phyloP scores from a whole-genome alignment of 768 basidiomycete species.

The Macrolepiota fuliginosa region DNA sequence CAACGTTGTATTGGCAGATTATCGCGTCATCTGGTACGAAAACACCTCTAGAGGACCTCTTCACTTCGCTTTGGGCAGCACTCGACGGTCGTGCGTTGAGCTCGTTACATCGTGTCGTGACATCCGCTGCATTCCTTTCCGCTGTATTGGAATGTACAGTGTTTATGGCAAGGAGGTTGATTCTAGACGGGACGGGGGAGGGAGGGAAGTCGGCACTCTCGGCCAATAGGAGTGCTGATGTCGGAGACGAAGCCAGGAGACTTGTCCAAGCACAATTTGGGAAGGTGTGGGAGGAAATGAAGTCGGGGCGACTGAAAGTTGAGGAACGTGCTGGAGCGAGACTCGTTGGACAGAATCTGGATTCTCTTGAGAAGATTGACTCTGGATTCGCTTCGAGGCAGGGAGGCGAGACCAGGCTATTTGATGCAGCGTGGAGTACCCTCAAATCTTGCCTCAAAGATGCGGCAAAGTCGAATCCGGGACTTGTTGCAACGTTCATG shows the following conservation, averaged over 20 bases:
- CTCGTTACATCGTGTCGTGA: slow-evolving; percentile 48
- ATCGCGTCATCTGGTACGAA: slow-evolving; percentile 22
- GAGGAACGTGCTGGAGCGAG: slow-evolving; percentile 41
- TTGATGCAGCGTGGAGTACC: slow-evolving; percentile 45
- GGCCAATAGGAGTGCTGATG: background rate
- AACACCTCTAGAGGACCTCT: slow-evolving; percentile 47
- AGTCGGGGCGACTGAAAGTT: slow-evolving; percentile 41
- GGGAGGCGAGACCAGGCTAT: slow-evolving; percentile 35
- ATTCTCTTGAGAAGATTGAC: slow-evolving; percentile 30
- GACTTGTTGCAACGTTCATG: slow-evolving; percentile 43
- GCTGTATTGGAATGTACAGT: slow-evolving; percentile 69
- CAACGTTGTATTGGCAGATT: slow-evolving; percentile 19
- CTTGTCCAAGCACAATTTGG: slow-evolving; percentile 46
- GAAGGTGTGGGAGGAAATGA: slow-evolving; percentile 48
- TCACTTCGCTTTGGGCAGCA: slow-evolving; percentile 82
- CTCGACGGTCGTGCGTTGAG: slow-evolving; percentile 65
- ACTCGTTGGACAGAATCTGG: slow-evolving; percentile 40
- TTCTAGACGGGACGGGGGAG: slow-evolving; percentile 1
- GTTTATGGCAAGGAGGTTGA: slow-evolving; percentile 30
- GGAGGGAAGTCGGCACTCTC: background rate
- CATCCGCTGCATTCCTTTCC: slow-evolving; percentile 64
- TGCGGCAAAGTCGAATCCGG: slow-evolving; percentile 20
- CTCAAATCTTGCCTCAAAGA: slow-evolving; percentile 30
- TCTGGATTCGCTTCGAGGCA: slow-evolving; percentile 15
- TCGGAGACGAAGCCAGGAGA: slow-evolving; percentile 3